Evolutionary conservation across 257 asterid species (phyloP).

Genomic region (Scutellaria baicalensis): DNA sequence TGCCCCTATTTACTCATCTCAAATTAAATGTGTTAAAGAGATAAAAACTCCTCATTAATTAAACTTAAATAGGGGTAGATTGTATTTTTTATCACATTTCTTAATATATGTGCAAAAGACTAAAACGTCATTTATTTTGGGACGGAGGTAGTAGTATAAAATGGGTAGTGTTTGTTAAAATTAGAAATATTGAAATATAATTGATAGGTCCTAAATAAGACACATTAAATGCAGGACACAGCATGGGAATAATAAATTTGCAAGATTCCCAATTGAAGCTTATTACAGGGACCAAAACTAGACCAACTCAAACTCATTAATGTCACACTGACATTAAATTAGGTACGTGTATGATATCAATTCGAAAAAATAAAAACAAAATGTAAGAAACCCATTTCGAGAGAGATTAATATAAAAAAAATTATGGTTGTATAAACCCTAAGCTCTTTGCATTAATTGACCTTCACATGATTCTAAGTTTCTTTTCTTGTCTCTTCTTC

Average conservation of each 20-base stretch:
- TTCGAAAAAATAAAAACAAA: background rate
- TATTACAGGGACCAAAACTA: constrained; percentile 25
- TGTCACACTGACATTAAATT: constrained; percentile 17
- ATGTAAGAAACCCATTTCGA: constrained; percentile 20
- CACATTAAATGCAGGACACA: constrained; percentile 19
- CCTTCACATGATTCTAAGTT: constrained; percentile 32
- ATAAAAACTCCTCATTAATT: too few species aligned
- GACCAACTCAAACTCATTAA: constrained; percentile 21
- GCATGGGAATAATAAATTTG: constrained; percentile 14
- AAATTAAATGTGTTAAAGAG: too few species aligned
- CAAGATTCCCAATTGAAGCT: constrained; percentile 20
- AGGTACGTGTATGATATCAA: background rate
- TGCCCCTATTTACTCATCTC: too few species aligned
- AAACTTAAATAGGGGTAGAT: too few species aligned
- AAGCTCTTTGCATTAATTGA: constrained; percentile 34
- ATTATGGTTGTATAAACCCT: constrained; percentile 24
- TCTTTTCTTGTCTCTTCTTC: constrained; percentile 31
- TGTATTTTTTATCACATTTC: too few species aligned
- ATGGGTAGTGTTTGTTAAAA: background rate
- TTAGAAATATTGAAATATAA: background rate
- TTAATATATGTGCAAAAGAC: too few species aligned
- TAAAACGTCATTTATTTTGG: too few species aligned
- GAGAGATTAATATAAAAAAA: constrained; percentile 19
- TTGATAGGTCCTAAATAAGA: constrained; percentile 11
- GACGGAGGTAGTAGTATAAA: too few species aligned